A percentile compares a stretch with the other conserved stretches of the same genome.
Evolutionary conservation across 306 rosid species (phyloP).

Genomic region (Parietaria judaica): DNA sequence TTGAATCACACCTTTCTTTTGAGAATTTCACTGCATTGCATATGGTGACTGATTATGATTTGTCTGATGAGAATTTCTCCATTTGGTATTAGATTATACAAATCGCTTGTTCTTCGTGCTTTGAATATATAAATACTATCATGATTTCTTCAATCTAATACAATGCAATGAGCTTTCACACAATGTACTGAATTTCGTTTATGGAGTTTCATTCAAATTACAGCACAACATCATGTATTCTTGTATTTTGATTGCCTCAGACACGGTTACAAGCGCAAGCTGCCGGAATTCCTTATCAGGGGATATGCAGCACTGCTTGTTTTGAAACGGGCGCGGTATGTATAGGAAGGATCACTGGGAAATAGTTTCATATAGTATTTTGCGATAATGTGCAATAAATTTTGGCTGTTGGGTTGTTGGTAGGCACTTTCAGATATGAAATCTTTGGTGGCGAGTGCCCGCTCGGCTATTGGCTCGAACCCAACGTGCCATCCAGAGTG

Average conservation of each 20-base stretch:
- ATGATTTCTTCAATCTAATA: too few relatives aligned
- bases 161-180: too few relatives aligned
- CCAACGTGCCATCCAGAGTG: conserved; percentile 39
- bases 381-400: conserved; percentile 1
- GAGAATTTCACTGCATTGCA: too few relatives aligned
- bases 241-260: neutral
- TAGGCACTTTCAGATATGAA: conserved; percentile 43
- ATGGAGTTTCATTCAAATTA: neutral
- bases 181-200: neutral
- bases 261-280: conserved; percentile 88
- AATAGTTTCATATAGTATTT: neutral
- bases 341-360: too few relatives aligned
- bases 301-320: conserved; percentile 31
- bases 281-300: conserved; percentile 79
- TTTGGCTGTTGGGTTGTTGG: conserved; percentile 15
- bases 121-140: too few relatives aligned
- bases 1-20: too few relatives aligned
- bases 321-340: conserved; percentile 46
- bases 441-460: conserved; percentile 21
- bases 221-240: neutral
- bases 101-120: too few relatives aligned
- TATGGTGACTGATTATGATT: too few relatives aligned
- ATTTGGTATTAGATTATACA: too few relatives aligned
- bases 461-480: conserved; percentile 29
- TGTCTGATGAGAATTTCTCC: neutral